Evolutionary conservation across 805 yeast genomes (phyloP), one percentile per base, ranked within the genome.

Genomic region (Lachancea fermentati): DNA sequence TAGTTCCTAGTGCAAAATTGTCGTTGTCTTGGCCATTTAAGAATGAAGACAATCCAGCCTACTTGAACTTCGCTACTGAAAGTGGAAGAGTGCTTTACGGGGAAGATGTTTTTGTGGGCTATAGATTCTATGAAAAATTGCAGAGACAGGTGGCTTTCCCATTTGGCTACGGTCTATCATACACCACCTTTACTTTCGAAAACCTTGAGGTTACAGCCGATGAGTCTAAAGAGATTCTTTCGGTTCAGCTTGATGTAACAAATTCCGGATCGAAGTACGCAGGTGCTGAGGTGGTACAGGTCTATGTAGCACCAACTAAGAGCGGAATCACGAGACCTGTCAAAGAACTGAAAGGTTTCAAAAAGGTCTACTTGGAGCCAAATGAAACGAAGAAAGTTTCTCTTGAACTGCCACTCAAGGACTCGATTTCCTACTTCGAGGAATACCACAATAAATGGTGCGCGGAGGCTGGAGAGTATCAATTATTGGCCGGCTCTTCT

Each of bases 61-160:
- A 55, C 57, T 58, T 75, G 51, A 75, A 70, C 59, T 76, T 63
- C 62, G 62, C 63, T 22, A 63, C 78, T 7, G 72, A 71, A 51
- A 67, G 68, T 51, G 82, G 83, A 32, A 60, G 71, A 38, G 75
- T 71, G 24, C 51, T 72, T 41, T 80, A 79, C 49, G 83, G 85
- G 43, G 86, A 80, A 56, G 83, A 78, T 52, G 73, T 79, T 34
- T 79, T 67, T 55, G 75, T 79, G 38, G 85, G 85, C 15, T 78
- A 79, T 64, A 65, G 77, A 44, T 76, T 62, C 62, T 80, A 75
- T 57, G 84, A 79, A 51, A 73, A 72, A 57, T 54, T 63, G 28
- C 67, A 71, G 46, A 61, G 57, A 31, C 66, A 66, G 19, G 77
- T 74, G 4, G 63, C 71, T 36, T 79, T 71, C 65, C 79, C 83